These are phyloP conservation scores for Acarospora socialis DNA, from an alignment of 2,329 filamentous ascomycete species.

Conservation along the genomic window DNA sequence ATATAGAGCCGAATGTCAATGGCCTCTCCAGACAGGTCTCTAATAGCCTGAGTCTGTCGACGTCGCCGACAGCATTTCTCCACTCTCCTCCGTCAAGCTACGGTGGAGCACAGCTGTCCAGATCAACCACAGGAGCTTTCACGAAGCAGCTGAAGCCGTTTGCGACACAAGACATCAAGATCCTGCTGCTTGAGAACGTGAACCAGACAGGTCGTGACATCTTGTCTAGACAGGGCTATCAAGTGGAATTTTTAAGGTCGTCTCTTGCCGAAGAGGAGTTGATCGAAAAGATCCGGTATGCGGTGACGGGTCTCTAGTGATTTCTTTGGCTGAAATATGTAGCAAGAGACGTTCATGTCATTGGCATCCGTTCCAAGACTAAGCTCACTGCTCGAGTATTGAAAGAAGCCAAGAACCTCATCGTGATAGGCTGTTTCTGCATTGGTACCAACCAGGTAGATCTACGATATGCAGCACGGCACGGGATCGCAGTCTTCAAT, in stretches of 20 bases:
- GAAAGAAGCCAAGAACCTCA: slow-evolving; percentile 77
- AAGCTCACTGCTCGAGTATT: slow-evolving; percentile 80
- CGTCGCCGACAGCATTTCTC: slow-evolving; percentile 61
- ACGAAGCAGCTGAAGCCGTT: slow-evolving; percentile 85
- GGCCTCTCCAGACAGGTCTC: slow-evolving; percentile 31
- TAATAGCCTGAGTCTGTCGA: slow-evolving; percentile 53
- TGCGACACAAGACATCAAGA: slow-evolving; percentile 90
- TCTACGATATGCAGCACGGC: slow-evolving; percentile 63
- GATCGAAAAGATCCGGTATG: slow-evolving; percentile 85
- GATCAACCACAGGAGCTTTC: slow-evolving; percentile 26
- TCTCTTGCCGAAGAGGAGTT: slow-evolving; percentile 85
- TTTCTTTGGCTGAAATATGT: slow-evolving; percentile 1
- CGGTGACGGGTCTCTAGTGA: slow-evolving; percentile 2
- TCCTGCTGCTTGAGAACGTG: slow-evolving; percentile 88
- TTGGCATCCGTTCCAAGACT: slow-evolving; percentile 96
- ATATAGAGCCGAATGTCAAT: background rate
- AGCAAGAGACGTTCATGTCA: slow-evolving; percentile 77
- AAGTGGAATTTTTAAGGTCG: slow-evolving; percentile 82
- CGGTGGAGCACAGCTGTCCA: slow-evolving; percentile 32
- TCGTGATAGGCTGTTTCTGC: slow-evolving; percentile 96
- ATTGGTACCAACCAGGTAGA: slow-evolving; percentile 96
- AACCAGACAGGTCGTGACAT: slow-evolving; percentile 82
- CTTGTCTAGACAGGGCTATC: slow-evolving; percentile 74
- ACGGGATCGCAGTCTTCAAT: slow-evolving; percentile 96
- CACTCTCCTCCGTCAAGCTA: slow-evolving; percentile 57